Evolutionary conservation across 768 basidiomycete species (phyloP), one percentile per base, ranked within the genome.

Genomic region (Suillus decipiens): DNA sequence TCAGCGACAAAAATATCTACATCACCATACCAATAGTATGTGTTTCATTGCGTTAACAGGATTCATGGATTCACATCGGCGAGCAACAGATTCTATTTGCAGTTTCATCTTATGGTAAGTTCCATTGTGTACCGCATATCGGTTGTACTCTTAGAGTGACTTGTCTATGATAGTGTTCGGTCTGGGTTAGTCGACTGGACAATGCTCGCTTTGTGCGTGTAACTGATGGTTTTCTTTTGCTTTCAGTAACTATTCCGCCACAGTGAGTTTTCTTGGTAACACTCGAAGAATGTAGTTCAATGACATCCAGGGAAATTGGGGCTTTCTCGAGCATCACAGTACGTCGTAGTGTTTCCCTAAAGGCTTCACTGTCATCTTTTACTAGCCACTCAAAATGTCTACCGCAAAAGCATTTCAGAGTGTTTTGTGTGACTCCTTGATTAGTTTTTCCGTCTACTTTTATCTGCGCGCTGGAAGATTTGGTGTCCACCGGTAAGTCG

Each of bases 1-100:
- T 61, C n/a, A 60, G 60, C 22, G 11, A 15, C 24, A 60, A 12
- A 39, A 61, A 61, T 14, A 14, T 55, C 28, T 61, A 58, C 33
- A 2, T 60, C 37, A 60, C 57, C 8, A 55, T 39, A 28, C 37
- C 60, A 7, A 39, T 61, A 31, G 60, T 60, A 31, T 1, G 60
- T 19, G 15, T 56, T 28, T 15, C 28, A 15, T 36, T 8, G 5
- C 5, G 24, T 42, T 41, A 3, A 31, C 14, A 1, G 10, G n/a
- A 22, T 45, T 17, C 15, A 14, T 33, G 15, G 7, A 60, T 28
- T 22, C 9, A 34, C 15, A 3, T 28, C 0, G 37, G n/a, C 8
- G 37, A 62, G 28, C n/a, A 37, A 24, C 17, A 61, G 60, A 12
- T 61, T 24, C 9, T 59, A 10, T 11, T 41, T 10, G 19, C 41